Evolutionary conservation across 257 asterid species (phyloP), one percentile per base, ranked within the genome.

Genomic region (Pogostemon cablin): DNA sequence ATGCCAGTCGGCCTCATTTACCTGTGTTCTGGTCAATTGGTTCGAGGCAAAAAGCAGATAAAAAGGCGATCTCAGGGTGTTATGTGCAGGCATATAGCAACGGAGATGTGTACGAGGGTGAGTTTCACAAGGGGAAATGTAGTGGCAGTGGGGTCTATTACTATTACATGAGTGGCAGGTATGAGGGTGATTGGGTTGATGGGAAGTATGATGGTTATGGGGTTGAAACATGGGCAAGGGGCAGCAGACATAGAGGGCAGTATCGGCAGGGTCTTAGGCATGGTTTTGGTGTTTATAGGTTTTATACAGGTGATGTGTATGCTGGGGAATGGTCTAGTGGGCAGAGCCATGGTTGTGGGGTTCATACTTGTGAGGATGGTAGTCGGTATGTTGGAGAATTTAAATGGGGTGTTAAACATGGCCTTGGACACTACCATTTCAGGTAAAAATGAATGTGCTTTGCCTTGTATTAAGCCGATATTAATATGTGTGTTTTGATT

Each of bases 11-110:
- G 66, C 74, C 83, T 2, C 90, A 74, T 65, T 80, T 92, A 47
- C 98, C 98, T 1, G 97, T 93, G 25, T 87, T 90, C 76, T 93
- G 97, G 98, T 88, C 98, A 0, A 93, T 93, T 17, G 97, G 97
- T 42, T 83, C 96, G 1, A 68, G 90, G 47, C 82, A 79, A 0
- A 87, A 88, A 74, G 65, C 79, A 0, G 97, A 90, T 65, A 90
- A 87, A 9, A 84, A 75, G 77, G 70, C 80, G 0, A 83, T 85
- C 53, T 90, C 97, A 0, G 98, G 97, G 61, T 88, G 84, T 69
- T 86, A 72, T 77, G 97, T 90, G 69, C 91, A 90, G 77, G 96
- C 96, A 0, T 93, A 86, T 39, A 84, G 89, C 75, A 93, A 93
- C 34, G 97, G 98, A 47, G 98, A 93, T 82, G 97, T 93, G 46